Evolutionary conservation across 169 alveolate genomes (phyloP), one percentile per base, ranked within the genome.

Genomic region (Blepharisma undulans): DNA sequence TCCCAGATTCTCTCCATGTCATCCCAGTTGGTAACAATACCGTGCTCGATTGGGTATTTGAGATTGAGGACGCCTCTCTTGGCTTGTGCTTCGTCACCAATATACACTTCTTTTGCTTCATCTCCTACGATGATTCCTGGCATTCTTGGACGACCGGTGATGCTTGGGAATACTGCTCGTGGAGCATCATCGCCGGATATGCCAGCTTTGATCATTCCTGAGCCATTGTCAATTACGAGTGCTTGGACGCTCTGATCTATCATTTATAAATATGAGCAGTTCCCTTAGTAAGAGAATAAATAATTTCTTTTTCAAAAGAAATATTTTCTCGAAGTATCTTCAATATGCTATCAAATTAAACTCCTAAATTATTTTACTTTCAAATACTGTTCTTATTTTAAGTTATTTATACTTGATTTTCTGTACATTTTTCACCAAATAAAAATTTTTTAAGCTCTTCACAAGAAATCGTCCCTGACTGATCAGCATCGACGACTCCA

Each of bases 121-220:
- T 98, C 98, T 6, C 99, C 99, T 21, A 98, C 99, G 99, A 99
- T 98, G 89, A 98, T 98, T 48, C 98, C 98, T 34, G 98, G 98
- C 95, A 90, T 98, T 93, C 97, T 98, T 36, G 99, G 99, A 89
- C 99, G 95, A n/a, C 99, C 99, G 25, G 99, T 99, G 33, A 99
- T 98, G 92, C 99, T 97, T 14, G 99, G 99, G 97, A 99, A 99
- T 82, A 98, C 99, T 92, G 99, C 98, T 76, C 99, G 96, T n/a
- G 99, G 99, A 80, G 99, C 99, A 90, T 99, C 99, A 87, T 99
- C 99, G 21, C 99, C 99, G 32, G 99, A 99, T 81, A 99, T 97
- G 85, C 99, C 99, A 60, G 99, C 99, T 97, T 99, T 99, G 96
- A 98, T 98, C 98, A 98, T 97, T 61, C 99, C 99, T 95, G 99